These are phyloP conservation scores for Geranium incanum DNA, from an alignment of 441 rosid species.

Conservation along the genomic window DNA sequence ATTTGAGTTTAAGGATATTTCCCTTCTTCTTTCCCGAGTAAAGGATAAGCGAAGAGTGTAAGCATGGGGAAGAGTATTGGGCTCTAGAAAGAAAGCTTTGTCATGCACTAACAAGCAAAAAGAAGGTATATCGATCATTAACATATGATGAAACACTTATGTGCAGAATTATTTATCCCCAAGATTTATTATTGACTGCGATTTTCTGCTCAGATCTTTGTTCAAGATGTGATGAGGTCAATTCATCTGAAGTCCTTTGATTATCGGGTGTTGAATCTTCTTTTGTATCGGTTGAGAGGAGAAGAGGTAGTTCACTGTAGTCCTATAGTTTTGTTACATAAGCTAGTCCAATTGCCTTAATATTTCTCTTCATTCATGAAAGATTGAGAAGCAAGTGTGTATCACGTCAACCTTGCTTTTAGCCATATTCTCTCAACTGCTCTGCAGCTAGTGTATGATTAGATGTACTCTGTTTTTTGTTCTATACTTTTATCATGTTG, in stretches of 20 bases:
- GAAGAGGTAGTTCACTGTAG: slow-evolving; percentile 43
- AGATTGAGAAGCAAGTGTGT: background rate
- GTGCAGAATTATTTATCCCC: background rate
- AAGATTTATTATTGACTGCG: background rate
- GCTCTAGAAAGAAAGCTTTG: slow-evolving; percentile 81
- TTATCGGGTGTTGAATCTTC: slow-evolving; percentile 77
- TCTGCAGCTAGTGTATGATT: slow-evolving; percentile 1
- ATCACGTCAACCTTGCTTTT: background rate
- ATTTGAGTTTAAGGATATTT: slow-evolving; percentile 11
- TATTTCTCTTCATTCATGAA: slow-evolving; percentile 4
- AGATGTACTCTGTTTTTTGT: slow-evolving; percentile 5
- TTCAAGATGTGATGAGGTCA: slow-evolving; percentile 67
- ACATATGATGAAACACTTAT: background rate
- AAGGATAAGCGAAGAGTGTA: slow-evolving; percentile 64
- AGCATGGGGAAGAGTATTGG: slow-evolving; percentile 74
- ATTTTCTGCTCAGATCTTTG: slow-evolving; percentile 33
- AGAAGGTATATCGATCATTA: slow-evolving; percentile 34
- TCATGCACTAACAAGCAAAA: slow-evolving; percentile 39
- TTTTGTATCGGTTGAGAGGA: slow-evolving; percentile 63
- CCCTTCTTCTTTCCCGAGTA: slow-evolving; percentile 18
- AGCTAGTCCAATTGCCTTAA: background rate
- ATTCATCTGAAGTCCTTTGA: slow-evolving; percentile 78
- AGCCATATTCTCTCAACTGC: background rate
- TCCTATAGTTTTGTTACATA: slow-evolving; percentile 3
- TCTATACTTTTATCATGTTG: slow-evolving; percentile 10